Percentiles rank a stretch among this genome's conserved stretches.
phyloP scores from a whole-genome alignment of 2,329 filamentous ascomycete genomes.

The Coniella vitis region DNA sequence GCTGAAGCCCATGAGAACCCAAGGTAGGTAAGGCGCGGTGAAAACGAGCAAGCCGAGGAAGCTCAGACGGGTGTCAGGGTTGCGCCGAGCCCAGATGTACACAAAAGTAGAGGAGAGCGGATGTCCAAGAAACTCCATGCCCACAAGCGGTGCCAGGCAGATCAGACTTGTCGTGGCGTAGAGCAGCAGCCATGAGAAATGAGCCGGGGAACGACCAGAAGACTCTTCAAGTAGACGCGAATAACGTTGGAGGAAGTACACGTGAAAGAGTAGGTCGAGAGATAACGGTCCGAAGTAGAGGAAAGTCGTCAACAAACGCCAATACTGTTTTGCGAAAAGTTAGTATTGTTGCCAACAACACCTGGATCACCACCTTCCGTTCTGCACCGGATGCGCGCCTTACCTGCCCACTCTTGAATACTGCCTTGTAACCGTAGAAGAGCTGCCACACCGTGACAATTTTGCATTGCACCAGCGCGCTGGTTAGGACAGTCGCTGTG shows the following conservation, averaged over 20 bases:
- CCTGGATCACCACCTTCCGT: not conserved
- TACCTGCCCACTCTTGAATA: constrained; percentile 89
- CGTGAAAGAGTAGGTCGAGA: constrained; percentile 91
- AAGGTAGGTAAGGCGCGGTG: constrained; percentile 88
- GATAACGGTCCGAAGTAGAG: constrained; percentile 94
- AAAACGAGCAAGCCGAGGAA: constrained; percentile 87
- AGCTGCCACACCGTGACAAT: constrained; percentile 90
- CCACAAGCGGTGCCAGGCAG: constrained; percentile 75
- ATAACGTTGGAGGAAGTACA: constrained; percentile 97
- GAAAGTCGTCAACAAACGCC: constrained; percentile 93
- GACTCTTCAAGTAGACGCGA: constrained; percentile 92
- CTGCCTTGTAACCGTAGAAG: constrained; percentile 91
- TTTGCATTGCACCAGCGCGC: constrained; percentile 85
- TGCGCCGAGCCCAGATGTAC: constrained; percentile 95
- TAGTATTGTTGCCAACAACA: not conserved
- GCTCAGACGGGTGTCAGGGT: constrained; percentile 84
- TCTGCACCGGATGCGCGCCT: constrained; percentile 21
- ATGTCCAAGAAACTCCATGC: constrained; percentile 90
- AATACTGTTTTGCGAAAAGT: constrained; percentile 58
- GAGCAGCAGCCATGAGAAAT: constrained; percentile 90
- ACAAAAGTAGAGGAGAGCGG: constrained; percentile 88
- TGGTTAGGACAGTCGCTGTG: constrained; percentile 80
- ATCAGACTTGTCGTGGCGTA: constrained; percentile 79
- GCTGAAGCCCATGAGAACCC: constrained; percentile 91
- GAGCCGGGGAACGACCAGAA: constrained; percentile 81